A percentile compares a stretch with the other conserved stretches of the same genome.
Evolutionary conservation across 2,329 filamentous ascomycete genomes (phyloP).

Genomic region (Claviceps arundinis): DNA sequence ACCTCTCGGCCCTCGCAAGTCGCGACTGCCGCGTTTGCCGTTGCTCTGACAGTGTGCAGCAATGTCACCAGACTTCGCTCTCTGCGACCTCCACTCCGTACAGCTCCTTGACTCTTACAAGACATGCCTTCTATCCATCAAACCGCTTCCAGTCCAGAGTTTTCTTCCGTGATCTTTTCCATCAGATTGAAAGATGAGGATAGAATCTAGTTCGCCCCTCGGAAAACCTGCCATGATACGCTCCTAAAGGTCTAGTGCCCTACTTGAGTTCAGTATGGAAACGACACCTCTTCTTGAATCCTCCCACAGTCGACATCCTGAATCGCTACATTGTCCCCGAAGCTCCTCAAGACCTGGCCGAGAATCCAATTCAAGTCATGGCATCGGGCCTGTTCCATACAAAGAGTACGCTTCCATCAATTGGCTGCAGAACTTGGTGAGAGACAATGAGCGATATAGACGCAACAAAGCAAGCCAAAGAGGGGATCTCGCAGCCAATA

Average conservation of each 20-base stretch:
- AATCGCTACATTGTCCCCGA: neutral
- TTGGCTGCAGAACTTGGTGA: constrained; percentile 48
- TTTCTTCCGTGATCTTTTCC: neutral
- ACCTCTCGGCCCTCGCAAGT: too few relatives aligned
- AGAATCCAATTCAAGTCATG: neutral
- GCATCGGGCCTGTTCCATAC: constrained; percentile 28
- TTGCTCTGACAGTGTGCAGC: too few relatives aligned
- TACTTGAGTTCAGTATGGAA: neutral
- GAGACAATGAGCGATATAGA: constrained; percentile 38
- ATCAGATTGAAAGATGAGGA: neutral
- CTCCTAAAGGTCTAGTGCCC: neutral
- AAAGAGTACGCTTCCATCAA: constrained; percentile 51
- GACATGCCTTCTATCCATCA: too few relatives aligned
- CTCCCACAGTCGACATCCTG: neutral
- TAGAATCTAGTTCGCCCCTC: too few relatives aligned
- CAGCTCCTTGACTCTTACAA: too few relatives aligned
- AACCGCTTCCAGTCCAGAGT: too few relatives aligned
- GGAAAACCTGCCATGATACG: neutral
- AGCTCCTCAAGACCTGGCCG: neutral
- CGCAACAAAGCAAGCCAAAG: constrained; percentile 14
- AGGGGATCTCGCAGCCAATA: constrained; percentile 23
- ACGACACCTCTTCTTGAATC: neutral
- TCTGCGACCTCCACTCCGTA: too few relatives aligned
- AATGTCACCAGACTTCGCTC: too few relatives aligned
- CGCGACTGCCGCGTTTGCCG: too few relatives aligned